Percentiles rank a stretch among this genome's conserved stretches.
Conservation (phyloP, 352 stramenopile genomes). For the Globisporangium spinosum region DNA sequence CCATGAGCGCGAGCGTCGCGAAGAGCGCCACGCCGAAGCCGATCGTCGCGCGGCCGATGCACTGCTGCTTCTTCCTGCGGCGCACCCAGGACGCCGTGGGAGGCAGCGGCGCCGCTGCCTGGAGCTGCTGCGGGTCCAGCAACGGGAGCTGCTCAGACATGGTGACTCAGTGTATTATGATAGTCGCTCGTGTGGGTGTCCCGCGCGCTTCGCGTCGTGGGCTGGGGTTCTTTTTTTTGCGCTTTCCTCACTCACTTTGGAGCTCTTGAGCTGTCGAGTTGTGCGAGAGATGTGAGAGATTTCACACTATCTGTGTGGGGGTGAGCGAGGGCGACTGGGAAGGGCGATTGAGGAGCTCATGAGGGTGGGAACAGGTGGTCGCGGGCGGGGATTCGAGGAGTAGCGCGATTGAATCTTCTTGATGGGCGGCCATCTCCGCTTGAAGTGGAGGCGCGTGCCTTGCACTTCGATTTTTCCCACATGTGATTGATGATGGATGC, state of each 20-base stretch:
- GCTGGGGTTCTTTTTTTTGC: neutral
- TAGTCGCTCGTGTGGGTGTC: neutral
- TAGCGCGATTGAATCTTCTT: neutral
- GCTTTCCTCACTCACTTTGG: neutral
- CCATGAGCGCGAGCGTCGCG: conserved; percentile 29
- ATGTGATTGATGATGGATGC: too few relatives aligned
- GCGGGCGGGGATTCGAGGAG: neutral
- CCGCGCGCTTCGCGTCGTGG: neutral
- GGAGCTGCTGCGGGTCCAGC: neutral
- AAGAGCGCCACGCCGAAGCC: conserved; percentile 31
- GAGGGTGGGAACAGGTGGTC: neutral
- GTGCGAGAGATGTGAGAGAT: neutral
- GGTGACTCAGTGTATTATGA: neutral
- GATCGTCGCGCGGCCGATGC: conserved; percentile 32
- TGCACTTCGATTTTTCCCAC: neutral
- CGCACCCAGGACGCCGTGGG: neutral
- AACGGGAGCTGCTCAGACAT: neutral
- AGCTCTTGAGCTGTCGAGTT: neutral
- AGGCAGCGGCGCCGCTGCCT: neutral
- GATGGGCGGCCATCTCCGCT: neutral
- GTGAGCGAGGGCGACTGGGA: neutral
- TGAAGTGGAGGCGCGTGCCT: neutral
- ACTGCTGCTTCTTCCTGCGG: neutral
- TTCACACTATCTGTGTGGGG: neutral
- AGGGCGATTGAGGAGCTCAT: neutral